These are phyloP conservation scores for Daldinia decipiens DNA, from an alignment of 495 filamentous ascomycete genomes.

Conservation along the genomic window DNA sequence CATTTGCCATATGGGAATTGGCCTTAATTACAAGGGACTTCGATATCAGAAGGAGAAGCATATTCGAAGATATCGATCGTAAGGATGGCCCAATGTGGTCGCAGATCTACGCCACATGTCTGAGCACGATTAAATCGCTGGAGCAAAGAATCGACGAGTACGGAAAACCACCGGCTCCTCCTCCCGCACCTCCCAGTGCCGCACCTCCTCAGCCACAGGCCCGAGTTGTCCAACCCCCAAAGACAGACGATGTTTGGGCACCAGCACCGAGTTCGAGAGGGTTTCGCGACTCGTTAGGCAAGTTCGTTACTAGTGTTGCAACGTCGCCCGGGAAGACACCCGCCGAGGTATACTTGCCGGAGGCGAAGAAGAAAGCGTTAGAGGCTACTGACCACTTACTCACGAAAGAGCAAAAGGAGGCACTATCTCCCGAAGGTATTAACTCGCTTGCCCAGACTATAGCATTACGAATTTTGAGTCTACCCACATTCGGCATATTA, in stretches of 20 bases:
- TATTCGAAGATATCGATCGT: constrained; percentile 91
- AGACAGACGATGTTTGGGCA: constrained; percentile 51
- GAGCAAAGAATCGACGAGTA: constrained; percentile 69
- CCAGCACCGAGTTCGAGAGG: constrained; percentile 21
- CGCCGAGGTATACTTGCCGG: constrained; percentile 53
- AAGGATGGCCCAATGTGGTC: constrained; percentile 80
- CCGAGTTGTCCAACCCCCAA: constrained; percentile 47
- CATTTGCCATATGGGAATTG: constrained; percentile 93
- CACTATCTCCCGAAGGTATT: constrained; percentile 54
- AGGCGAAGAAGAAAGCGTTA: constrained; percentile 50
- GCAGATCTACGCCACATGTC: constrained; percentile 74
- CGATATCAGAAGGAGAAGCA: constrained; percentile 75
- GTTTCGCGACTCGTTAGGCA: constrained; percentile 56
- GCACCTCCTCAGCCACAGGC: constrained; percentile 45
- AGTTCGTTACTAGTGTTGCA: constrained; percentile 66
- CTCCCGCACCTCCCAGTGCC: constrained; percentile 43
- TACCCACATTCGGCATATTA: constrained; percentile 66
- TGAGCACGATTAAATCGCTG: constrained; percentile 72
- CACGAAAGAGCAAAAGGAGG: constrained; percentile 56
- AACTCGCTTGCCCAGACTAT: constrained; percentile 48
- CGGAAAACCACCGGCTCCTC: constrained; percentile 58
- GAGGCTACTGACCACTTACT: constrained; percentile 56
- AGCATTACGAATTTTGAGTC: constrained; percentile 53
- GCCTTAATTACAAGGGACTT: constrained; percentile 78
- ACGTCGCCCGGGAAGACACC: constrained; percentile 67